Conservation (phyloP, 2,329 filamentous ascomycete genomes). For the Arthrobotrys iridis region DNA sequence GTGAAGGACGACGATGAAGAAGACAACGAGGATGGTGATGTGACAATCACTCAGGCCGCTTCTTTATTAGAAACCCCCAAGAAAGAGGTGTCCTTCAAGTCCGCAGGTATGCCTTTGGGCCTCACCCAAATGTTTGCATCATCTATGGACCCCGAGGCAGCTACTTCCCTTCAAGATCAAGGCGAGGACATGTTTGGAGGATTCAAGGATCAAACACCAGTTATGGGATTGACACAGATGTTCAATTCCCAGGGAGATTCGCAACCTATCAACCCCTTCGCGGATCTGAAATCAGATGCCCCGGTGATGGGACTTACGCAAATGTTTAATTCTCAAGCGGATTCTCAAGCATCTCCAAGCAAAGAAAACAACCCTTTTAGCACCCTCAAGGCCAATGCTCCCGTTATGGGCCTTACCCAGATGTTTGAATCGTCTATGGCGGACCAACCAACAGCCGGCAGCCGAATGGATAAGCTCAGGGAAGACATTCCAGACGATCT, state of each 20-base stretch:
- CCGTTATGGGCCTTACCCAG: conserved; percentile 50
- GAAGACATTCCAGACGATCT: conserved; percentile 43
- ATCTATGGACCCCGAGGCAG: conserved; percentile 59
- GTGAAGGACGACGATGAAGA: conserved; percentile 41
- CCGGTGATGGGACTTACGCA: conserved; percentile 48
- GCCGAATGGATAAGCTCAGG: conserved; percentile 43
- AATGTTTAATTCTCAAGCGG: conserved; percentile 54
- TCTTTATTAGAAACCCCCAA: conserved; percentile 27
- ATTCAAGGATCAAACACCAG: conserved; percentile 27
- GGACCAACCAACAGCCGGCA: conserved; percentile 3
- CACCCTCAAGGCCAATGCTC: conserved; percentile 16
- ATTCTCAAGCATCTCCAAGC: conserved; percentile 7
- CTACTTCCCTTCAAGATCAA: conserved; percentile 53
- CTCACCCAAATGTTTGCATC: conserved; percentile 48
- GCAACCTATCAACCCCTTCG: conserved; percentile 22
- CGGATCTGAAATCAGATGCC: conserved; percentile 17
- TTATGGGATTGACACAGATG: conserved; percentile 49
- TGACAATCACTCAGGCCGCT: conserved; percentile 24
- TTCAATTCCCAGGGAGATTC: conserved; percentile 58
- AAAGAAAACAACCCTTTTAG: conserved; percentile 24
- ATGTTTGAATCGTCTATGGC: conserved; percentile 55
- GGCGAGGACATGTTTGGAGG: conserved; percentile 22
- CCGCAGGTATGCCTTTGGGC: conserved; percentile 19
- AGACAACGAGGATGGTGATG: conserved; percentile 28
- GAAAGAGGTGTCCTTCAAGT: conserved; percentile 23